phyloP scores from a whole-genome alignment of 129 eudicot species.

The Ambrosia trifida region DNA sequence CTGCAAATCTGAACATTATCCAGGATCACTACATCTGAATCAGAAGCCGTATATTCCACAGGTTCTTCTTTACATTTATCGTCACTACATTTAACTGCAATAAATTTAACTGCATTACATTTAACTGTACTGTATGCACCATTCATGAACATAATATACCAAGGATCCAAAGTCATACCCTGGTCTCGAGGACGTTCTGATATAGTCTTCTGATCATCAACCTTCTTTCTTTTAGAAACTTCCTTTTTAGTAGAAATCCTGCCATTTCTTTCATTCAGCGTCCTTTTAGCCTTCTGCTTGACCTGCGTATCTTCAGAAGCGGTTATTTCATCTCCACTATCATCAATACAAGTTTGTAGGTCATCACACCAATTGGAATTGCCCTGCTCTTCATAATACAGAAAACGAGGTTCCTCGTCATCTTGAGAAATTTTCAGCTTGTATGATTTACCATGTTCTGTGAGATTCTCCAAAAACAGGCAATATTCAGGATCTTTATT shows the following conservation, averaged over 20 bases:
- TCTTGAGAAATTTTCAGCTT: slow-evolving; percentile 22
- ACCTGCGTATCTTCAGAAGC: slow-evolving; percentile 8
- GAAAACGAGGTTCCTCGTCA: slow-evolving; percentile 11
- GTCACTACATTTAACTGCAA: too few species aligned
- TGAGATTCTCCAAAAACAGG: slow-evolving; percentile 26
- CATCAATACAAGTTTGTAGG: slow-evolving; percentile 18
- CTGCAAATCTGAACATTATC: slow-evolving; percentile 17
- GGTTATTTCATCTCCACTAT: slow-evolving; percentile 10
- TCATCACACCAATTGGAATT: slow-evolving; percentile 21
- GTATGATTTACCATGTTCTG: slow-evolving; percentile 31
- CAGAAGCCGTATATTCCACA: slow-evolving; percentile 15
- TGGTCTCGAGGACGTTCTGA: not conserved
- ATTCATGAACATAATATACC: slow-evolving; percentile 20
- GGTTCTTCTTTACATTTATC: slow-evolving; percentile 12
- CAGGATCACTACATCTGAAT: slow-evolving; percentile 35
- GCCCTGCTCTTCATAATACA: slow-evolving; percentile 21
- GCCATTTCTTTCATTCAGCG: not conserved
- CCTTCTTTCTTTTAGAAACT: slow-evolving; percentile 10
- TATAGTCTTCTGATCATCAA: not conserved
- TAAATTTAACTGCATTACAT: not conserved
- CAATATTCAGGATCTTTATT: slow-evolving; percentile 32
- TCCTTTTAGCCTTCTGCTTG: slow-evolving; percentile 18
- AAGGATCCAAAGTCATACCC: not conserved
- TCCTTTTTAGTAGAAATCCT: slow-evolving; percentile 17
- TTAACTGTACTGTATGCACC: not conserved